These are phyloP conservation scores for Gremmenia infestans DNA, from an alignment of 2,329 filamentous ascomycete species.

Conservation along the genomic window DNA sequence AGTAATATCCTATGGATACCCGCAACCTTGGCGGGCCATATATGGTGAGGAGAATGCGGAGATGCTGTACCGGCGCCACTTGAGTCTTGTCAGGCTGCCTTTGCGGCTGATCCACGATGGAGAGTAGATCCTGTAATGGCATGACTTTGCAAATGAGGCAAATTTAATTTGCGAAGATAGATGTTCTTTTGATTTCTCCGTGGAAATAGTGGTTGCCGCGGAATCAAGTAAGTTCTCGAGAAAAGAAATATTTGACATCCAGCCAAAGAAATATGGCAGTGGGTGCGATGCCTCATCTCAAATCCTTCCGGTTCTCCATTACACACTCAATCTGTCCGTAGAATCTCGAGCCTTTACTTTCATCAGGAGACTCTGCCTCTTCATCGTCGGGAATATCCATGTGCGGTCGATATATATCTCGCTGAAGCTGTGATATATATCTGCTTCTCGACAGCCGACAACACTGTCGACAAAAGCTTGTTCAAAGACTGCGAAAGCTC, in stretches of 20 bases:
- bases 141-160: background rate
- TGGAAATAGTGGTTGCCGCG: background rate
- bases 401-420: slow-evolving; percentile 20
- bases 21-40: background rate
- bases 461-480: slow-evolving; percentile 30
- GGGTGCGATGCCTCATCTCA: background rate
- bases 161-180: background rate
- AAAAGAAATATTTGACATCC: background rate
- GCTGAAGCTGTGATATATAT: slow-evolving; percentile 21
- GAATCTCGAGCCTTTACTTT: background rate
- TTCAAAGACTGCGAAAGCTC: slow-evolving; percentile 34
- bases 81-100: too few species aligned
- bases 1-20: background rate
- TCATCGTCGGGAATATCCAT: slow-evolving; percentile 1
- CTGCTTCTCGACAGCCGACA: slow-evolving; percentile 34
- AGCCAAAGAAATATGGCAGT: background rate
- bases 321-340: background rate
- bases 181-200: background rate
- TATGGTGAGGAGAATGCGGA: background rate
- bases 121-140: background rate
- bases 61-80: background rate
- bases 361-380: background rate
- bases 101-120: too few species aligned
- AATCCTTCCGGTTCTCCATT: background rate
- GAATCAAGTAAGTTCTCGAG: background rate